These are phyloP conservation scores for Pestalotiopsis sp. DNA, from an alignment of 2,329 filamentous ascomycete species.

Conservation along the genomic window DNA sequence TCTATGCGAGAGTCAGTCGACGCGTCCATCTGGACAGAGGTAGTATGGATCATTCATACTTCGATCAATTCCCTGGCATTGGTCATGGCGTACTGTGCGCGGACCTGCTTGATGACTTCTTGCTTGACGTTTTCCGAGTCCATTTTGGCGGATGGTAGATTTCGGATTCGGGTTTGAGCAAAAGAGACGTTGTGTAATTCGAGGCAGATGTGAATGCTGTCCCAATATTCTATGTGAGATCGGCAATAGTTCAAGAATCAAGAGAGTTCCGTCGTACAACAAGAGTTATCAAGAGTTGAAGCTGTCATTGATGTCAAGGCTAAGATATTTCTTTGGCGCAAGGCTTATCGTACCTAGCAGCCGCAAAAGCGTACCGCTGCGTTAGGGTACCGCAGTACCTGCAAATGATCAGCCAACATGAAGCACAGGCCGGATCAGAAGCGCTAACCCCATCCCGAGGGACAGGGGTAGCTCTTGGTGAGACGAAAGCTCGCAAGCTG, in stretches of 20 bases:
- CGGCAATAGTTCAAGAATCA: background rate
- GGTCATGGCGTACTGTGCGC: slow-evolving; percentile 63
- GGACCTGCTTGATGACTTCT: slow-evolving; percentile 66
- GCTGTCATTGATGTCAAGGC: slow-evolving; percentile 12
- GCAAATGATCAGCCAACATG: too few species aligned
- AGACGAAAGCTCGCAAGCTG: slow-evolving; percentile 13
- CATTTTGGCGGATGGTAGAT: slow-evolving; percentile 39
- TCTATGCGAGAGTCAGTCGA: slow-evolving; percentile 45
- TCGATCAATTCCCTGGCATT: slow-evolving; percentile 73
- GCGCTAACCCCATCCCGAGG: background rate
- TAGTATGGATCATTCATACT: slow-evolving; percentile 42
- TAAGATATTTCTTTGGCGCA: slow-evolving; percentile 14
- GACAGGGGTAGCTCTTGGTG: slow-evolving; percentile 10
- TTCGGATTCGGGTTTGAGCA: background rate
- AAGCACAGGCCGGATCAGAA: background rate
- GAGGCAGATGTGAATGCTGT: background rate
- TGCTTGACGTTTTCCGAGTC: slow-evolving; percentile 61
- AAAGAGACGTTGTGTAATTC: background rate
- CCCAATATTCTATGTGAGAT: background rate
- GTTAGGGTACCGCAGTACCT: background rate
- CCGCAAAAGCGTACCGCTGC: background rate
- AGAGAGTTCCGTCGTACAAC: background rate
- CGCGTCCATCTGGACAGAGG: background rate
- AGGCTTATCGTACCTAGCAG: background rate
- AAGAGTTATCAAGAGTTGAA: background rate